Base-by-base conservation (phyloP, 805 yeast genomes). In the Starmerella asiatica region DNA sequence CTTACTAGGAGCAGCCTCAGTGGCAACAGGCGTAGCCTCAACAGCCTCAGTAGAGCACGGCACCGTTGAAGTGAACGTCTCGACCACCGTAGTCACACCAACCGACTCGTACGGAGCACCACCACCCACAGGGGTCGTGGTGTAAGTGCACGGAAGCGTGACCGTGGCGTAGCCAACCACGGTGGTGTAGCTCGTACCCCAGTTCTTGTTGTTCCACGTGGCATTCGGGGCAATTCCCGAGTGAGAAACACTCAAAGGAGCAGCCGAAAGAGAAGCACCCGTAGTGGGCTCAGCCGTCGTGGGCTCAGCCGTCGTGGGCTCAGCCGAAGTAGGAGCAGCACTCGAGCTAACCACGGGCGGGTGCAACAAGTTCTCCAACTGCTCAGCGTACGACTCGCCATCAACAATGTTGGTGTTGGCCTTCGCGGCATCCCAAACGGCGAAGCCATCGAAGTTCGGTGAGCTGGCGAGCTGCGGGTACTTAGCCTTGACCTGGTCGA, bases 381-480 rank as follows among this genome's bases (percentile, higher is more conserved):
- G 62, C 27, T 54, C 56, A 11, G 68, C 68, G 45, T 67, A 71
- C 12, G 67, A 47, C 21, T 47, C 52, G 29, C 71, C 77, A 43
- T 64, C 63, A 28, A 64, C 64, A 39, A 67, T 63, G 48, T 71
- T 68, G 45, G 65, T 59, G 52, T 69, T 68, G 18, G 71, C 71
- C 47, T 72, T 73, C 8, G 78, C 65, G n/a, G 84, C 81, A 50
- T 84, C 94, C 96, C 97, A 86, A 45, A 86, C 62, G 69, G 79
- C 73, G 53, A 86, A 71, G 27, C 85, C 80, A 18, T 79, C 79
- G 49, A 85, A 71, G 45, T 73, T 67, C 3, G 65, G 47, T 38
- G 57, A 37, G 33, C 56, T 49, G 34, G 27, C 21, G 23, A 67
- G 46, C 23, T 38, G 26, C 21, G 45, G 34, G 33, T 55, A 42